phyloP scores from a whole-genome alignment of 331 rosid genomes.

The Ulmus americana region DNA sequence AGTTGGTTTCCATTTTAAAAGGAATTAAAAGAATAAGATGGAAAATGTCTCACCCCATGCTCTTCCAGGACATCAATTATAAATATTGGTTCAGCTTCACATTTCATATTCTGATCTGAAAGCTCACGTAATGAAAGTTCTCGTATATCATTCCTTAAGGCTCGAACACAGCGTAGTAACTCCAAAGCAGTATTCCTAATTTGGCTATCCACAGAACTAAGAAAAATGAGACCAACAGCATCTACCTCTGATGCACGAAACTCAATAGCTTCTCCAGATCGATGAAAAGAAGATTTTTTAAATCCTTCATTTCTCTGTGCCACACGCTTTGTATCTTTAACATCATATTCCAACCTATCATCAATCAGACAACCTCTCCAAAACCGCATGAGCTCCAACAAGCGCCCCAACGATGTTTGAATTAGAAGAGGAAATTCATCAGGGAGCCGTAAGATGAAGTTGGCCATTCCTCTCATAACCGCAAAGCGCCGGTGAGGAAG shows the following conservation, averaged over 20 bases:
- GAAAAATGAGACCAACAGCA: slow-evolving; percentile 98
- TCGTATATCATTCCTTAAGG: slow-evolving; percentile 83
- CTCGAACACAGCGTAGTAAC: slow-evolving; percentile 91
- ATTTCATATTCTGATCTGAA: slow-evolving; percentile 57
- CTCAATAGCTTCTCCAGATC: slow-evolving; percentile 65
- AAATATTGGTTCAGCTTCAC: slow-evolving; percentile 91
- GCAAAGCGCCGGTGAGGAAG: slow-evolving; percentile 97
- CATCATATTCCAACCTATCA: slow-evolving; percentile 64
- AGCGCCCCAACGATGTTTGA: slow-evolving; percentile 91
- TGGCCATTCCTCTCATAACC: slow-evolving; percentile 96
- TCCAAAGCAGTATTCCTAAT: slow-evolving; percentile 92
- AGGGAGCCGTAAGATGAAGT: slow-evolving; percentile 81
- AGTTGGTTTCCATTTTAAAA: background rate
- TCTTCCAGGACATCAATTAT: slow-evolving; percentile 93
- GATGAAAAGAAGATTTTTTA: slow-evolving; percentile 70
- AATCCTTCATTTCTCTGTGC: slow-evolving; percentile 55
- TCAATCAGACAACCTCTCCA: slow-evolving; percentile 95
- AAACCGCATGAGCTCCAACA: slow-evolving; percentile 94
- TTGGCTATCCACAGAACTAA: slow-evolving; percentile 93
- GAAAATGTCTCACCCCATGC: slow-evolving; percentile 69
- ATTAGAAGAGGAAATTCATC: slow-evolving; percentile 98
- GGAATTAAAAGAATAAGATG: slow-evolving; percentile 4
- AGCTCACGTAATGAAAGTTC: slow-evolving; percentile 57
- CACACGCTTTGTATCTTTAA: slow-evolving; percentile 39
- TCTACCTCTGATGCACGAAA: slow-evolving; percentile 95